Evolutionary conservation across 2,329 filamentous ascomycete species (phyloP), one percentile per base, ranked within the genome.

Genomic region (Lasiodiplodia sp.): DNA sequence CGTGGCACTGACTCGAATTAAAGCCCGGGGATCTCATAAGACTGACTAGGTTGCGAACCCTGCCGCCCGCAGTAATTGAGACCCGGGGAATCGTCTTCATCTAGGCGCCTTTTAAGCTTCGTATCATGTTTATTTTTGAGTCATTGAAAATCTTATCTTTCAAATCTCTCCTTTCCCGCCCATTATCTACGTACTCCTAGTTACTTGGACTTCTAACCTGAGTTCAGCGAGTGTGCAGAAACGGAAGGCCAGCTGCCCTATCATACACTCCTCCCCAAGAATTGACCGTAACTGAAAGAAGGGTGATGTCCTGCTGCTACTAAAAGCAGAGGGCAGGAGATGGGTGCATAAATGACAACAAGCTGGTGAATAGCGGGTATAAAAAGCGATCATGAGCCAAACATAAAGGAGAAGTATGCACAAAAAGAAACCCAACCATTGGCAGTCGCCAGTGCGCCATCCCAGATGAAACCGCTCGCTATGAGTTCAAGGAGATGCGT

Each of bases 241-340:
- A 64, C 16, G 47, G 60, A 63, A 37, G 47, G 44, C 60, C 60
- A 52, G 60, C 60, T 38, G 60, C 60, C 58, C 60, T 31, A 58
- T 64, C 44, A 52, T 28, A 64, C 47, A 52, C 60, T 11, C 60
- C 40, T 52, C 60, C 37, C 21, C 16, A 16, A 38, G 47, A 37
- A 34, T n/a, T 7, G 58, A 51, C n/a, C 25, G 23, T 47, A 47
- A 64, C 47, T n/a, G n/a, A 51, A 34, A 5, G 23, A 63, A 51
- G 10, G 58, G 7, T 21, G 8, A n/a, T 18, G 56, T n/a, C 31
- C 34, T 23, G 52, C n/a, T 40, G 18, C 34, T 58, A 18, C 31
- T 5, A 23, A n/a, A n/a, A 52, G n/a, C 31, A 21, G 25, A 16
- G 23, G 34, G 11, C 23, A 6, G 28, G 37, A 44, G 25, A 25